Percentiles rank a stretch among this genome's conserved stretches.
Conservation (phyloP, 2,329 filamentous ascomycete species). For the Emmonsia crescens region DNA sequence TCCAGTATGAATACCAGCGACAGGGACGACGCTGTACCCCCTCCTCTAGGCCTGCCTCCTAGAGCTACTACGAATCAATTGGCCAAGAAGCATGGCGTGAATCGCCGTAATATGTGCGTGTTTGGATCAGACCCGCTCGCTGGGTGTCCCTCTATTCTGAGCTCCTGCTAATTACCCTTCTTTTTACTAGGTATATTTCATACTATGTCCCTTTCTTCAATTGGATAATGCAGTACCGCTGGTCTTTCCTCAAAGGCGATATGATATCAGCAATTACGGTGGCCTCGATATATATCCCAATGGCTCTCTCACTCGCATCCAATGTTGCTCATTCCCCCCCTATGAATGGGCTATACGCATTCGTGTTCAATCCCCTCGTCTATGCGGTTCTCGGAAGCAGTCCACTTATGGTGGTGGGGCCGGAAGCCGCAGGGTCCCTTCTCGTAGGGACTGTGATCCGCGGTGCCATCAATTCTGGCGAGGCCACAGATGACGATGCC, state of each 20-base stretch:
- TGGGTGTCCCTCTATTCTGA: slow-evolving; percentile 2
- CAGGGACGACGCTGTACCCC: slow-evolving; percentile 33
- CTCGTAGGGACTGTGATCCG: slow-evolving; percentile 81
- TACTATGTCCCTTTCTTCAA: slow-evolving; percentile 90
- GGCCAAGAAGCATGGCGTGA: slow-evolving; percentile 61
- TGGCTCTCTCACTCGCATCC: slow-evolving; percentile 84
- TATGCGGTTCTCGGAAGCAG: slow-evolving; percentile 88
- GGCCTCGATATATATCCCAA: slow-evolving; percentile 96
- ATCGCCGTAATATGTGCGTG: slow-evolving; percentile 61
- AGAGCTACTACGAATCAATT: slow-evolving; percentile 59
- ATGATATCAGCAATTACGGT: slow-evolving; percentile 84
- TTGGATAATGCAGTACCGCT: slow-evolving; percentile 81
- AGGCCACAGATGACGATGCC: slow-evolving; percentile 54
- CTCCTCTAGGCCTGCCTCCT: slow-evolving; percentile 45
- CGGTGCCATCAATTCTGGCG: slow-evolving; percentile 59
- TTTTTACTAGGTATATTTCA: slow-evolving; percentile 58
- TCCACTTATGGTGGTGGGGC: slow-evolving; percentile 86
- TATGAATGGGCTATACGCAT: slow-evolving; percentile 87
- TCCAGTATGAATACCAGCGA: slow-evolving; percentile 22
- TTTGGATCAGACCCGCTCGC: background rate
- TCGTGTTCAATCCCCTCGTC: slow-evolving; percentile 82
- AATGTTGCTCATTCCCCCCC: slow-evolving; percentile 89
- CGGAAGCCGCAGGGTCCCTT: slow-evolving; percentile 85
- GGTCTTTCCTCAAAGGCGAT: slow-evolving; percentile 74
- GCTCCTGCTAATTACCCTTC: slow-evolving; percentile 9